A percentile compares a stretch with the other conserved stretches of the same genome.
Conservation (phyloP, 306 rosid species). For the Carpinus fangiana region DNA sequence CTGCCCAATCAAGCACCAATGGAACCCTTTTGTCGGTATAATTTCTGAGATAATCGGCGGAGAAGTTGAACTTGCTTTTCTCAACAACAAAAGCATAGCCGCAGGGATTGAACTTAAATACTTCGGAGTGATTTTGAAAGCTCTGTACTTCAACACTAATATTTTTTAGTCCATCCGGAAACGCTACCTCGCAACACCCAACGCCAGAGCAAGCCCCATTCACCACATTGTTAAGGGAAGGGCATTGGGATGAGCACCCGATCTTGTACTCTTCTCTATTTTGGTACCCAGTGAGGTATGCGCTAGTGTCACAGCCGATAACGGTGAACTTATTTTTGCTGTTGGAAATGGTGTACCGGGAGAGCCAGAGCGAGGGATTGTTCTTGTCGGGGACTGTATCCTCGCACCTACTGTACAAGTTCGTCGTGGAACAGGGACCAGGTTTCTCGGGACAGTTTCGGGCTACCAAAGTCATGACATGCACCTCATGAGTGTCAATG, state of each 20-base stretch:
- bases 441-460: too few relatives aligned
- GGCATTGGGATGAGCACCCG: slow-evolving; percentile 3
- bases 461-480: too few relatives aligned
- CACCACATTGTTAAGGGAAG: background rate
- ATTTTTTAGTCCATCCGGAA: slow-evolving; percentile 6
- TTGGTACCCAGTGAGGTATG: fast-evolving
- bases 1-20: slow-evolving; percentile 38
- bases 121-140: background rate
- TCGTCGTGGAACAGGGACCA: too few relatives aligned
- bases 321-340: slow-evolving; percentile 24
- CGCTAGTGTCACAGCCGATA: slow-evolving; percentile 31
- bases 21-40: background rate
- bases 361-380: too few relatives aligned
- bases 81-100: slow-evolving; percentile 35
- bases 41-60: background rate
- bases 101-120: slow-evolving; percentile 27
- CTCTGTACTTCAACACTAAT: background rate
- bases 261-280: too few relatives aligned
- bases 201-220: slow-evolving; percentile 17
- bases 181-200: slow-evolving; percentile 31
- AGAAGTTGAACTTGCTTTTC: slow-evolving; percentile 34
- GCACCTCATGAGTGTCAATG: too few relatives aligned
- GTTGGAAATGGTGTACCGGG: slow-evolving; percentile 13
- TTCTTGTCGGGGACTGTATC: too few relatives aligned
- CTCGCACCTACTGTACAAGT: too few relatives aligned